Conservation (phyloP, 176 grass and related monocot genomes). For the Triticum aestivum region IWGSC_CS_RefSeq_v2.1 NC_057807.1:399166400-399166899, state of each 20-base stretch:
- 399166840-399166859: background rate
- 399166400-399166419: background rate
- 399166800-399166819: background rate
- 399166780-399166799: background rate
- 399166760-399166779: background rate
- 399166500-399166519: background rate
- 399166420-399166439: background rate
- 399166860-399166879: background rate
- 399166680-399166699: background rate
- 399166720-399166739: background rate
- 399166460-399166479: background rate
- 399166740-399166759: background rate
- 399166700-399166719: background rate
- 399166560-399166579: background rate
- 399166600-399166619: background rate
- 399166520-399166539: background rate
- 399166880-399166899: background rate
- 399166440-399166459: background rate
- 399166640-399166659: background rate
- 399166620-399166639: background rate
- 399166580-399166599: background rate
- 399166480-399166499: background rate
- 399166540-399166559: background rate
- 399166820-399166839: background rate
- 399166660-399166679: background rate